phyloP scores from a whole-genome alignment of 208 protist genomes.

The Plasmodiophora brassicae region DNA sequence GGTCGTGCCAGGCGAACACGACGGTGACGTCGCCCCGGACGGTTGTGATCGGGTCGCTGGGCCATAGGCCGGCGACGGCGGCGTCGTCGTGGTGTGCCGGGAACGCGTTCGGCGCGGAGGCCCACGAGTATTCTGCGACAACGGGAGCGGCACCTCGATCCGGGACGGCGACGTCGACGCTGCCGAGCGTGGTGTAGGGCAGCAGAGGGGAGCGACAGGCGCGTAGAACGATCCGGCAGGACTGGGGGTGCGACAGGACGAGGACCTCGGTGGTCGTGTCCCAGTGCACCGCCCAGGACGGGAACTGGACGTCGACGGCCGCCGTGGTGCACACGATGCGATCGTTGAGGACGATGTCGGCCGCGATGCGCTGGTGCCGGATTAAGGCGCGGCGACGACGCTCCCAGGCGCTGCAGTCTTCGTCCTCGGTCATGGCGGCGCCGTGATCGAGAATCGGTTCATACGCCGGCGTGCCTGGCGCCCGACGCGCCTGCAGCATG shows the following conservation, averaged over 20 bases:
- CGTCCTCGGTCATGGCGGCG: not conserved
- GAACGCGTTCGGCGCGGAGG: not conserved
- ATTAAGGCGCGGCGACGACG: not conserved
- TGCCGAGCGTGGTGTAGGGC: too few relatives aligned
- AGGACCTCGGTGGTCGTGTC: too few relatives aligned
- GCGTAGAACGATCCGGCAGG: too few relatives aligned
- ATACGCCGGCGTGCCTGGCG: not conserved
- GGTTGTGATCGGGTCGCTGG: not conserved
- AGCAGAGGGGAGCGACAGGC: too few relatives aligned
- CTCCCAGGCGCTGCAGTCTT: conserved; percentile 6
- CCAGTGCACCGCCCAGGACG: too few relatives aligned
- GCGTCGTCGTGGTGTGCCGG: not conserved
- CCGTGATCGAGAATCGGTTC: not conserved
- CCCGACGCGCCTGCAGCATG: not conserved
- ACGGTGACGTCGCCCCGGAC: not conserved
- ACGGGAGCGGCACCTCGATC: not conserved
- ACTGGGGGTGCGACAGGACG: too few relatives aligned
- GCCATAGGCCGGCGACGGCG: not conserved
- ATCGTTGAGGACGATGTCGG: too few relatives aligned
- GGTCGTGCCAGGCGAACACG: not conserved
- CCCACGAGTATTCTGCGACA: not conserved
- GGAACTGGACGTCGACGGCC: too few relatives aligned
- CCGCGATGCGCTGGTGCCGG: too few relatives aligned
- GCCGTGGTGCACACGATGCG: too few relatives aligned
- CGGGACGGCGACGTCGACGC: not conserved